A percentile compares a stretch with the other conserved stretches of the same genome.
Evolutionary conservation across 345 rosid species (phyloP).

Genomic region (Nephelium lappaceum): DNA sequence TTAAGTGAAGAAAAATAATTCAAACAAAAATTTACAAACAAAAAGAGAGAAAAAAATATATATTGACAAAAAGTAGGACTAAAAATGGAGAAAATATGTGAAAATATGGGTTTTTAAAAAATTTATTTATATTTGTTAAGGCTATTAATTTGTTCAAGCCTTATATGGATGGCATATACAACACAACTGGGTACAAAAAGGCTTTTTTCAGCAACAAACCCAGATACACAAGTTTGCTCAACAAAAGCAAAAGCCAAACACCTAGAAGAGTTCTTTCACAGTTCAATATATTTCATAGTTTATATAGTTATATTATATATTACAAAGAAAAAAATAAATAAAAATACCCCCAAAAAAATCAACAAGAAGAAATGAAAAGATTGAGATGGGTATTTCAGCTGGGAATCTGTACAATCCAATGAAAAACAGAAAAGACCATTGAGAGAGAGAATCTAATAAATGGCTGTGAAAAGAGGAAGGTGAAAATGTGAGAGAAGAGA

Average conservation of each 20-base stretch:
- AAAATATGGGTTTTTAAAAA: slow-evolving; percentile 2
- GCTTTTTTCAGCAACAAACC: slow-evolving; percentile 40
- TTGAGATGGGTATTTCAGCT: slow-evolving; percentile 43
- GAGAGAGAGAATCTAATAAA: slow-evolving; percentile 66
- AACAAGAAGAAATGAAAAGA: slow-evolving; percentile 29
- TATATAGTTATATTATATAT: slow-evolving; percentile 15
- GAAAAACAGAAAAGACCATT: slow-evolving; percentile 50
- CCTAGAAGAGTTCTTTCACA: slow-evolving; percentile 35
- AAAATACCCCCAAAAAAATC: slow-evolving; percentile 17
- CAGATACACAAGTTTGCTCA: slow-evolving; percentile 36
- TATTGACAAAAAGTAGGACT: slow-evolving; percentile 29
- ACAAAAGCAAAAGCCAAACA: slow-evolving; percentile 41
- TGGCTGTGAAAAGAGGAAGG: slow-evolving; percentile 49
- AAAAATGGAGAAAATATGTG: slow-evolving; percentile 16
- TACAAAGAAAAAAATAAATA: slow-evolving; percentile 9
- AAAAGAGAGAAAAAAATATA: slow-evolving; percentile 5
- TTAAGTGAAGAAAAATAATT: slow-evolving; percentile 28
- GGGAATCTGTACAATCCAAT: slow-evolving; percentile 61
- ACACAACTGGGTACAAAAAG: slow-evolving; percentile 26
- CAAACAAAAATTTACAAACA: slow-evolving; percentile 22
- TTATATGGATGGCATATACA: slow-evolving; percentile 32
- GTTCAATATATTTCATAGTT: slow-evolving; percentile 6
- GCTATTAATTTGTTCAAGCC: slow-evolving; percentile 36
- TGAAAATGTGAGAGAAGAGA: slow-evolving; percentile 34
- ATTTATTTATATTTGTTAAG: slow-evolving; percentile 2